These are phyloP conservation scores for Apophysomyces ossiformis DNA, from an alignment of 371 early-diverging fungal genomes.

Conservation along the genomic window DNA sequence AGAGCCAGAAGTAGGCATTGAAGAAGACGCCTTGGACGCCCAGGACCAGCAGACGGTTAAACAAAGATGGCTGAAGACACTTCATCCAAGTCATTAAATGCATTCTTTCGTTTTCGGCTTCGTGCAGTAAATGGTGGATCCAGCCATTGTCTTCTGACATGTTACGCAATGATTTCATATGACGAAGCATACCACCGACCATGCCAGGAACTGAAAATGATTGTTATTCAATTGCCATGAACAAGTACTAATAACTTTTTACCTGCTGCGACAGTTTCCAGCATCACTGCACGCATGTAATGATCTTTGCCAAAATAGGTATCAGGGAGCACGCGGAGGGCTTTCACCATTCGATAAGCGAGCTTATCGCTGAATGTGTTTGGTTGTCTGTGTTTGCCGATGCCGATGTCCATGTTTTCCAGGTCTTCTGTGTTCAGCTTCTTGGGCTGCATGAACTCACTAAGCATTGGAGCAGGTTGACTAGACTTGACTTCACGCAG, in stretches of 20 bases:
- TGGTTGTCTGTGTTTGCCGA: constrained; percentile 68
- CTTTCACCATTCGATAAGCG: constrained; percentile 72
- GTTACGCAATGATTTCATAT: constrained; percentile 82
- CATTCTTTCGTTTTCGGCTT: constrained; percentile 87
- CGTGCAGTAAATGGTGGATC: constrained; percentile 85
- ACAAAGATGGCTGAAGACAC: constrained; percentile 68
- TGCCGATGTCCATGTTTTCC: constrained; percentile 67
- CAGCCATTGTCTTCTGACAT: constrained; percentile 88
- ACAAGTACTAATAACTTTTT: constrained; percentile 13
- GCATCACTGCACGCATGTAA: constrained; percentile 83
- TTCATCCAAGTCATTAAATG: constrained; percentile 91
- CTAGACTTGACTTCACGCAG: constrained; percentile 43
- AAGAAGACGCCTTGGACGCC: constrained; percentile 89
- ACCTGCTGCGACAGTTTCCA: constrained; percentile 84
- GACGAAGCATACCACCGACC: constrained; percentile 89
- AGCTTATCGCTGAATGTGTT: constrained; percentile 62
- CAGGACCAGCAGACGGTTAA: constrained; percentile 70
- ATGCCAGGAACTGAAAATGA: constrained; percentile 79
- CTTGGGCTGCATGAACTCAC: constrained; percentile 61
- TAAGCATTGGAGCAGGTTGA: constrained; percentile 72
- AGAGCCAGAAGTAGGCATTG: constrained; percentile 86
- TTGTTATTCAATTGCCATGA: not conserved
- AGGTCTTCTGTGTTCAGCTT: constrained; percentile 61
- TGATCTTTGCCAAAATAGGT: constrained; percentile 81
- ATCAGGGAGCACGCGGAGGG: constrained; percentile 75